Evolutionary conservation across 805 yeast species (phyloP), one percentile per base, ranked within the genome.

Genomic region (Candida verbasci): DNA sequence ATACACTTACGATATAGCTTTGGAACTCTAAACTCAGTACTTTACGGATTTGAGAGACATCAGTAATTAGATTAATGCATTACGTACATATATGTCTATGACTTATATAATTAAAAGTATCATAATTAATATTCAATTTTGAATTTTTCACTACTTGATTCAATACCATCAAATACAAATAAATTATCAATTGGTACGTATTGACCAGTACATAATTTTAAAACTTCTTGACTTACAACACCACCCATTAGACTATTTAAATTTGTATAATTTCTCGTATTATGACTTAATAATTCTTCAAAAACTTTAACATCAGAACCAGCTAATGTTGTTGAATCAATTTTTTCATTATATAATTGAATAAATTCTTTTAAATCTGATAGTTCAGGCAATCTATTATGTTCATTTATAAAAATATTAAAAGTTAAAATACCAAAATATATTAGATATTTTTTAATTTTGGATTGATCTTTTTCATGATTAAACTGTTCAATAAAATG

Each of bases 211-310:
- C 85, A 50, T 29, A 78, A 52, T 59, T 93, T 91, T 35, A 86
- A 66, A 4, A 76, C 78, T 53, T 91, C 98, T 53, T 91, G 96
- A 3, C 87, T 81, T 0, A 78, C 88, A 9, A 89, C 64, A 0
- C 96, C 97, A 2, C 96, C 97, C 45, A 86, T 63, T 3, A 86
- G 57, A 4, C 95, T 70, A 15, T 82, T 62, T 11, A 77, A 68
- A 47, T 82, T 82, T 42, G 77, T 80, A 34, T 80, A 53, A 40
- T 70, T 74, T 26, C 58, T 56, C 10, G 75, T 47, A 8, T 63
- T 50, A 29, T 68, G 68, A 10, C 56, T 49, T 24, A 69, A 55
- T 0, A 63, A 52, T 28, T 70, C 72, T 26, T 50, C 41, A 35
- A 55, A 56, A 4, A 50, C 50, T 24, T 42, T 35, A 1, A 32